Percentiles rank a stretch among this genome's conserved stretches.
These are phyloP conservation scores for Flaveria robusta DNA, from an alignment of 129 eudicot species.

Conservation along the genomic window DNA sequence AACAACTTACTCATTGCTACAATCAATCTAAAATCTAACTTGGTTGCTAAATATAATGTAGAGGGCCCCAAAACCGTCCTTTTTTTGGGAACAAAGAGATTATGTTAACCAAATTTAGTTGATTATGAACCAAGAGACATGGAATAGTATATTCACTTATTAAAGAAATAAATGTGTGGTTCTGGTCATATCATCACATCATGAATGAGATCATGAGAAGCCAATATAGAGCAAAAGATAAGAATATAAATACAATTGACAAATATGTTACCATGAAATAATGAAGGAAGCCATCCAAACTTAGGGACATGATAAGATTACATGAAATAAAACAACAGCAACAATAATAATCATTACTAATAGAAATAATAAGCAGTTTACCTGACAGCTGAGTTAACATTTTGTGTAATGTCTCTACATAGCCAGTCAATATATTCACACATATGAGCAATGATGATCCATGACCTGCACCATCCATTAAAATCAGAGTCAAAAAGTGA, in stretches of 20 bases:
- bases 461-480: conserved; percentile 64
- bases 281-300: neutral
- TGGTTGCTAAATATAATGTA: neutral
- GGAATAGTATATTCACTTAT: neutral
- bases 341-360: neutral
- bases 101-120: neutral
- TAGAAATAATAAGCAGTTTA: conserved; percentile 25
- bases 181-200: conserved; percentile 3
- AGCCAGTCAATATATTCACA: conserved; percentile 90
- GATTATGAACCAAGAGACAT: neutral
- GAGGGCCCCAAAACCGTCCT: neutral
- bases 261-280: neutral
- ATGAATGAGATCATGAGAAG: neutral
- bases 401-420: conserved; percentile 78
- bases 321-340: neutral
- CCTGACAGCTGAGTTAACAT: conserved; percentile 95
- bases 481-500: conserved; percentile 25
- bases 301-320: neutral
- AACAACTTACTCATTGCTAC: neutral
- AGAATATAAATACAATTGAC: neutral
- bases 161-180: neutral
- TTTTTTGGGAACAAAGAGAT: neutral
- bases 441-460: conserved; percentile 93
- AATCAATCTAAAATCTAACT: neutral
- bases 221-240: neutral